Percentiles rank a stretch among this genome's conserved stretches.
Conservation (phyloP, 768 basidiomycete species). For the Artomyces pyxidatus region DNA sequence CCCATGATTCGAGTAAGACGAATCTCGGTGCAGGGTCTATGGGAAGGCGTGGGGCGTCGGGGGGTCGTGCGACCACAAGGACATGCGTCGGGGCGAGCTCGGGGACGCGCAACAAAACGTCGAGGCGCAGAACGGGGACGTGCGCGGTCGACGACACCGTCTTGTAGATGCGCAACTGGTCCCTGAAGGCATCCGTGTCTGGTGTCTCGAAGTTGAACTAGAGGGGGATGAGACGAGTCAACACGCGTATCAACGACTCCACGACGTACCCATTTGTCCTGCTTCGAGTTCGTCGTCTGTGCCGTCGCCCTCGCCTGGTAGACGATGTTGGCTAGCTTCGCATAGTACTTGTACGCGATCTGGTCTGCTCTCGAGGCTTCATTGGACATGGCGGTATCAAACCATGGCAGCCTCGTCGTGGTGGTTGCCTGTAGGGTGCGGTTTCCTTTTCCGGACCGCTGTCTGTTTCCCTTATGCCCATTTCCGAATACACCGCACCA, state of each 20-base stretch:
- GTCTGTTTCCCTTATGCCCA: too few relatives aligned
- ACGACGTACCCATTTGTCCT: slow-evolving; percentile 77
- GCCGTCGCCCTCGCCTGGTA: slow-evolving; percentile 63
- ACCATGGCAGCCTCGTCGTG: background rate
- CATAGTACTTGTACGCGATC: slow-evolving; percentile 78
- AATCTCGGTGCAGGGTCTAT: slow-evolving; percentile 61
- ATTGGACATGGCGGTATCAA: slow-evolving; percentile 37
- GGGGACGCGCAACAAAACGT: slow-evolving; percentile 64
- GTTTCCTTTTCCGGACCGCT: background rate
- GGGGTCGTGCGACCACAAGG: slow-evolving; percentile 56
- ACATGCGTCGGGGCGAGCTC: slow-evolving; percentile 63
- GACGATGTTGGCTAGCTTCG: slow-evolving; percentile 72
- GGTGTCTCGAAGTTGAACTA: slow-evolving; percentile 82
- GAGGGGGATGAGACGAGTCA: background rate
- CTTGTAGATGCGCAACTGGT: slow-evolving; percentile 53
- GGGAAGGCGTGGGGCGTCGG: slow-evolving; percentile 36
- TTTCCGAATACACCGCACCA: too few relatives aligned
- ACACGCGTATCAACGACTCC: background rate
- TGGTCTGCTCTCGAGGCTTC: slow-evolving; percentile 69
- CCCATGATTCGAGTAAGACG: slow-evolving; percentile 70
- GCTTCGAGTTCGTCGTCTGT: slow-evolving; percentile 38
- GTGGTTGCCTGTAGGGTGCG: background rate
- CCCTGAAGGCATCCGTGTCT: slow-evolving; percentile 60
- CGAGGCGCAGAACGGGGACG: slow-evolving; percentile 49
- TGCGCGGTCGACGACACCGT: slow-evolving; percentile 37